Conservation (phyloP, 2,329 filamentous ascomycete genomes). For the Blastomyces emzantsi region DNA sequence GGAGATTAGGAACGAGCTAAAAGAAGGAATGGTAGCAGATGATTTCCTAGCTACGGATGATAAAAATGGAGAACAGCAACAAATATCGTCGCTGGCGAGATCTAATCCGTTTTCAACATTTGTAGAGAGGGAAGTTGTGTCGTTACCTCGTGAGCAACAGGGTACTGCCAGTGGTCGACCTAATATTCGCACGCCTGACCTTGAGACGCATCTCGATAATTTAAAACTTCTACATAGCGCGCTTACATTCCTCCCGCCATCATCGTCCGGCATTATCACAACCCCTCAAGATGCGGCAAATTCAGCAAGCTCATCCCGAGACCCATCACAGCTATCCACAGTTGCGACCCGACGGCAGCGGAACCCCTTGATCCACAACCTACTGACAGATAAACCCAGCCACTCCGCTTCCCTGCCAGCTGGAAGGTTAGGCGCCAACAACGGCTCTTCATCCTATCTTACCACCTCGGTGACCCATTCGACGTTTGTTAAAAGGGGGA, state of each 20-base stretch:
- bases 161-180: slow-evolving; percentile 10
- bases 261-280: slow-evolving; percentile 81
- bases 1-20: slow-evolving; percentile 56
- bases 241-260: slow-evolving; percentile 67
- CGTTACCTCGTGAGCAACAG: slow-evolving; percentile 19
- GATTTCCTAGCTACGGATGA: slow-evolving; percentile 14
- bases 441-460: slow-evolving; percentile 27
- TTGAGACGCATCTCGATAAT: slow-evolving; percentile 55
- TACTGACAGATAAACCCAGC: slow-evolving; percentile 88
- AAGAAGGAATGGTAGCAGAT: slow-evolving; percentile 18
- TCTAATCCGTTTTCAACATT: slow-evolving; percentile 41
- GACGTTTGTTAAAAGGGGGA: slow-evolving; percentile 83
- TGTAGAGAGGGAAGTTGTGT: slow-evolving; percentile 24
- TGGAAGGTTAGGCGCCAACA: slow-evolving; percentile 47
- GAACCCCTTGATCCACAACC: slow-evolving; percentile 90
- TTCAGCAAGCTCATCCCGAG: slow-evolving; percentile 33
- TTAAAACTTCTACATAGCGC: slow-evolving; percentile 61
- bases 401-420: slow-evolving; percentile 84
- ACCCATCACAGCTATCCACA: slow-evolving; percentile 33
- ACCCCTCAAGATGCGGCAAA: slow-evolving; percentile 75
- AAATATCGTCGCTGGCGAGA: slow-evolving; percentile 17
- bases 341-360: slow-evolving; percentile 52
- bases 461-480: slow-evolving; percentile 45
- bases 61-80: slow-evolving; percentile 14
- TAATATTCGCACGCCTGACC: slow-evolving; percentile 16